These are phyloP conservation scores for Aureobasidium sp. DNA, from an alignment of 2,329 filamentous ascomycete species.

Conservation along the genomic window DNA sequence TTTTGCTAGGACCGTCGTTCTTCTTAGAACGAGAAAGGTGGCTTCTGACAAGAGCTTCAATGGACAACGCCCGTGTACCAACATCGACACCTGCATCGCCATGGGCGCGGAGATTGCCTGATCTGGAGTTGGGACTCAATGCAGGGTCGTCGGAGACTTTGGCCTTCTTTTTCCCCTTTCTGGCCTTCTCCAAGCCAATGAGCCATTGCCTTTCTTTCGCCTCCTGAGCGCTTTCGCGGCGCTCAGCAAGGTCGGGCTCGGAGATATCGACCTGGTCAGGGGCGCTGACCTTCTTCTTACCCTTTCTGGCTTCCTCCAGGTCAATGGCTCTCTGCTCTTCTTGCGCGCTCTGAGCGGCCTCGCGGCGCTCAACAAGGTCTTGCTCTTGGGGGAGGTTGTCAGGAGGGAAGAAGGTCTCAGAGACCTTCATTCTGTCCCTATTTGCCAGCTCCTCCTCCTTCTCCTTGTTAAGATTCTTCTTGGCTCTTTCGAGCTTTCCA, in stretches of 20 bases:
- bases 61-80: background rate
- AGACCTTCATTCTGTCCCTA: background rate
- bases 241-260: background rate
- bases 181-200: background rate
- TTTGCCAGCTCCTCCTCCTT: background rate
- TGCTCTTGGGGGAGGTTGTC: background rate
- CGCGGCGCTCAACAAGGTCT: background rate
- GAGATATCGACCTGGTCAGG: no score
- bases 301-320: background rate
- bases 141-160: background rate
- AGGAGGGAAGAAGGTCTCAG: background rate
- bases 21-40: background rate
- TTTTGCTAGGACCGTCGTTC: no score
- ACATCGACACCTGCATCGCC: background rate
- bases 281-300: background rate
- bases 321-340: background rate
- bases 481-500: background rate
- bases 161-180: background rate
- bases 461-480: background rate
- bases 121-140: background rate
- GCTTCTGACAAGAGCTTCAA: background rate
- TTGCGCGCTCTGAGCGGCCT: background rate
- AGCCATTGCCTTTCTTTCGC: background rate
- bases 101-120: background rate
- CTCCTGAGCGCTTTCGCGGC: background rate